A percentile compares a stretch with the other conserved stretches of the same genome.
These are phyloP conservation scores for Hyaloperonospora arabidopsidis DNA, from an alignment of 352 stramenopile species.

Conservation along the genomic window DNA sequence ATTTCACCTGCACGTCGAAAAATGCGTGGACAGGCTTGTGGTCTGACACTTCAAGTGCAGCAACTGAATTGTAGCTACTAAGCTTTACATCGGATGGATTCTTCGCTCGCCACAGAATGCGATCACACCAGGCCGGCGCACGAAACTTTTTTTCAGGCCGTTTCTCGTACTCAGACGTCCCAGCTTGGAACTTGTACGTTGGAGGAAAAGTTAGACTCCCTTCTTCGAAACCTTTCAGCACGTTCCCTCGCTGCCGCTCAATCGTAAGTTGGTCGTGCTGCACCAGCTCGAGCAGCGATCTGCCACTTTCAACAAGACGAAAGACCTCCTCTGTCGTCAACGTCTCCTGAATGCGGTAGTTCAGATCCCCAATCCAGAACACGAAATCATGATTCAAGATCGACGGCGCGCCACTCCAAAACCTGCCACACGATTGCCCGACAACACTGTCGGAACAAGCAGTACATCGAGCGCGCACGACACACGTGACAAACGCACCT, in stretches of 20 bases:
- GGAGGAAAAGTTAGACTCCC: conserved; percentile 87
- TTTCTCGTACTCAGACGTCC: conserved; percentile 93
- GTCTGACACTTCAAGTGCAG: conserved; percentile 92
- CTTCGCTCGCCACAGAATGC: conserved; percentile 78
- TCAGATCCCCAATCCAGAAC: conserved; percentile 94
- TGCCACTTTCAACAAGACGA: conserved; percentile 35
- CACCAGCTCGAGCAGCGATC: conserved; percentile 31
- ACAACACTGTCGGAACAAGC: conserved; percentile 1
- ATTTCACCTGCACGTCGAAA: conserved; percentile 88
- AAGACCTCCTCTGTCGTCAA: conserved; percentile 74
- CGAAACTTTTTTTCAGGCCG: conserved; percentile 98
- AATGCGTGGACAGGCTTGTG: conserved; percentile 96
- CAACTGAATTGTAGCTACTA: conserved; percentile 83
- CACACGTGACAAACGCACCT: conserved; percentile 13
- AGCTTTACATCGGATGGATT: conserved; percentile 42
- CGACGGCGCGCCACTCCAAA: conserved; percentile 44
- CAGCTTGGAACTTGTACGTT: conserved; percentile 97
- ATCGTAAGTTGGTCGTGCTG: conserved; percentile 57
- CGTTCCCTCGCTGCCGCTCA: conserved; percentile 60
- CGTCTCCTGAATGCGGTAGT: conserved; percentile 85
- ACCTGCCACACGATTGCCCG: conserved; percentile 17
- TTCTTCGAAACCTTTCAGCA: conserved; percentile 88
- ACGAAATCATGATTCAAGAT: conserved; percentile 98
- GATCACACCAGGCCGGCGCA: conserved; percentile 94
- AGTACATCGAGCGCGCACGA: background rate